phyloP scores from a whole-genome alignment of 202 grass and related monocot genomes.

The Setaria italica region DNA sequence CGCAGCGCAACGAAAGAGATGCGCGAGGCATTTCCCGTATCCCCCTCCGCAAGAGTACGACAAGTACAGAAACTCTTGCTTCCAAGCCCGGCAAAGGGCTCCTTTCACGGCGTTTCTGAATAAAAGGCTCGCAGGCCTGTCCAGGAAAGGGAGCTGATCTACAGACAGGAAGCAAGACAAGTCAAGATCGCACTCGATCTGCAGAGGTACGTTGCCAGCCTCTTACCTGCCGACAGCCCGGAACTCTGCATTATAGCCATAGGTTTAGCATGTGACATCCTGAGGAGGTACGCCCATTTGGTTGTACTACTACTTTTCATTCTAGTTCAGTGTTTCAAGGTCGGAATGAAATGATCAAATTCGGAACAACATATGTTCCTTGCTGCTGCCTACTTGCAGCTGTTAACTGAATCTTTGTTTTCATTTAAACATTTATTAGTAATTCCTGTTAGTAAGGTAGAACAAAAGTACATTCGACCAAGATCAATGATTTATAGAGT shows the following conservation, averaged over 20 bases:
- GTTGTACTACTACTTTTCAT: background rate
- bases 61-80: constrained; percentile 8
- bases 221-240: background rate
- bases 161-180: background rate
- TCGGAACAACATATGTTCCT: background rate
- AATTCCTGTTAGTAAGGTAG: background rate
- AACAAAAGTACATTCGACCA: background rate
- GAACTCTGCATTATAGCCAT: background rate
- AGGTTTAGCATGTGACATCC: background rate
- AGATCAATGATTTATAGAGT: background rate
- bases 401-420: background rate
- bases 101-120: constrained; percentile 16
- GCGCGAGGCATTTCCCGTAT: background rate
- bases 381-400: background rate
- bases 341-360: background rate
- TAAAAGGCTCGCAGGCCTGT: background rate
- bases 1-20: background rate
- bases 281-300: background rate
- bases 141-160: background rate
- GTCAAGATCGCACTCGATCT: constrained; percentile 5
- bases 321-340: background rate
- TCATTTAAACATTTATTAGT: background rate
- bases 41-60: background rate
- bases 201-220: background rate
- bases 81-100: constrained; percentile 17